phyloP scores from a whole-genome alignment of 345 rosid species.

The Garcia nutans region DNA sequence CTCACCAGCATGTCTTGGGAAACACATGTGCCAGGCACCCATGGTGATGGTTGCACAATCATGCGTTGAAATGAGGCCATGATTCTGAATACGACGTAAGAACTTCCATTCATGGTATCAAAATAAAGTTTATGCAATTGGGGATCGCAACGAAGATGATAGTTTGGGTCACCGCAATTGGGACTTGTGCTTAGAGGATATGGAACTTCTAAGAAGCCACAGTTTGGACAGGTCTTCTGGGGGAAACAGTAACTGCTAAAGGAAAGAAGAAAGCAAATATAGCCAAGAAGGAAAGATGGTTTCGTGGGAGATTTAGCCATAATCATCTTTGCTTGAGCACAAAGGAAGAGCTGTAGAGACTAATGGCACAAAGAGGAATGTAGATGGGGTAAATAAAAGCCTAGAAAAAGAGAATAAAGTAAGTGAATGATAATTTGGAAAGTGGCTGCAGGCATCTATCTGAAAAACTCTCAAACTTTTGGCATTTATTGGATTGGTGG shows the following conservation, averaged over 20 bases:
- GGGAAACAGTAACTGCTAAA: slow-evolving; percentile 23
- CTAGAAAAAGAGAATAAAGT: slow-evolving; percentile 32
- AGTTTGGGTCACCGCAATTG: slow-evolving; percentile 49
- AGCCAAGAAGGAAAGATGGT: neutral
- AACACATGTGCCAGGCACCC: slow-evolving; percentile 39
- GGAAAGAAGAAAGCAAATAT: slow-evolving; percentile 15
- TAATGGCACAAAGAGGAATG: slow-evolving; percentile 8
- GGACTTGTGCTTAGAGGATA: slow-evolving; percentile 60
- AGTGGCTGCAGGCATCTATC: slow-evolving; percentile 33
- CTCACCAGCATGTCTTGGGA: slow-evolving; percentile 47
- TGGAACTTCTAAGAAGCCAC: slow-evolving; percentile 49
- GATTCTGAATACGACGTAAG: slow-evolving; percentile 50
- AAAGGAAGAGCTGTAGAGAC: slow-evolving; percentile 11
- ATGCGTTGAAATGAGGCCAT: slow-evolving; percentile 38
- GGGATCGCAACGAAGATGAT: slow-evolving; percentile 46
- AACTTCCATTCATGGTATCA: slow-evolving; percentile 46
- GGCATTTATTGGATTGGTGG: slow-evolving; percentile 19
- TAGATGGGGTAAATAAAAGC: slow-evolving; percentile 28
- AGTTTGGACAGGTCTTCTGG: slow-evolving; percentile 45
- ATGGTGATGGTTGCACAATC: slow-evolving; percentile 52
- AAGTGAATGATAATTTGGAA: slow-evolving; percentile 13
- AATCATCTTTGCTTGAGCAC: slow-evolving; percentile 28
- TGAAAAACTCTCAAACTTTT: slow-evolving; percentile 17
- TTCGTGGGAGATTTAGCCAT: slow-evolving; percentile 3
- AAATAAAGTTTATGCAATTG: slow-evolving; percentile 44